Percentiles rank a stretch among this genome's conserved stretches.
These are phyloP conservation scores for Pulveroboletus sp. DNA, from an alignment of 768 basidiomycete species.

Conservation along the genomic window DNA sequence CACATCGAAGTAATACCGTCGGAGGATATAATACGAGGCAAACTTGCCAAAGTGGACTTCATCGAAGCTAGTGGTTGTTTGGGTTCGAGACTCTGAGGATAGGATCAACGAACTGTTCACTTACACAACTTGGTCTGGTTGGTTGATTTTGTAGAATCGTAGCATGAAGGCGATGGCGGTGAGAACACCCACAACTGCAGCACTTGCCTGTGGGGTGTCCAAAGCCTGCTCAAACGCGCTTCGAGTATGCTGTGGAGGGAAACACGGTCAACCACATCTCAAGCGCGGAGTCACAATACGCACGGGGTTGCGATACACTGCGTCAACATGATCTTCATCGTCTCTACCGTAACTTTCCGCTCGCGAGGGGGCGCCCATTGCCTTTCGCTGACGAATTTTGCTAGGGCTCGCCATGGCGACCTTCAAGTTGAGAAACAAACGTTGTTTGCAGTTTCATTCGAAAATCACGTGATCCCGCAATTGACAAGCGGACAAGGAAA, in stretches of 20 bases:
- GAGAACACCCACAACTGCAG: constrained; percentile 54
- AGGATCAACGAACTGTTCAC: constrained; percentile 28
- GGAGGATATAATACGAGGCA: constrained; percentile 85
- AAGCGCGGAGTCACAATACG: constrained; percentile 14
- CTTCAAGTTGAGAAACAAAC: neutral
- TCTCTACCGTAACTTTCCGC: constrained; percentile 32
- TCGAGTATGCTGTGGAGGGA: constrained; percentile 46
- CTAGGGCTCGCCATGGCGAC: constrained; percentile 31
- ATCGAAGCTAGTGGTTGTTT: constrained; percentile 63
- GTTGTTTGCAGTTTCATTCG: neutral
- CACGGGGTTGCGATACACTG: constrained; percentile 49
- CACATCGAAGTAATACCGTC: constrained; percentile 99
- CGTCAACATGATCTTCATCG: constrained; percentile 51
- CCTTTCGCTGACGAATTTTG: constrained; percentile 31
- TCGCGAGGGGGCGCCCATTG: constrained; percentile 12
- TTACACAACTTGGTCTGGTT: constrained; percentile 93
- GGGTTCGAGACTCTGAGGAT: constrained; percentile 2
- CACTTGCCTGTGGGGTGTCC: constrained; percentile 61
- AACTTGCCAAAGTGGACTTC: constrained; percentile 99
- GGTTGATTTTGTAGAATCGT: constrained; percentile 91
- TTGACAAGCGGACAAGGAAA: neutral
- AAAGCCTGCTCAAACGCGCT: constrained; percentile 59
- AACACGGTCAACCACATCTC: constrained; percentile 10
- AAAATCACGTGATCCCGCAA: constrained; percentile 21
- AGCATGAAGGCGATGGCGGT: constrained; percentile 77